Percentiles rank a stretch among this genome's conserved stretches.
Evolutionary conservation across 73 alveolate species (phyloP).

Genomic region (Blepharisma japonicum): DNA sequence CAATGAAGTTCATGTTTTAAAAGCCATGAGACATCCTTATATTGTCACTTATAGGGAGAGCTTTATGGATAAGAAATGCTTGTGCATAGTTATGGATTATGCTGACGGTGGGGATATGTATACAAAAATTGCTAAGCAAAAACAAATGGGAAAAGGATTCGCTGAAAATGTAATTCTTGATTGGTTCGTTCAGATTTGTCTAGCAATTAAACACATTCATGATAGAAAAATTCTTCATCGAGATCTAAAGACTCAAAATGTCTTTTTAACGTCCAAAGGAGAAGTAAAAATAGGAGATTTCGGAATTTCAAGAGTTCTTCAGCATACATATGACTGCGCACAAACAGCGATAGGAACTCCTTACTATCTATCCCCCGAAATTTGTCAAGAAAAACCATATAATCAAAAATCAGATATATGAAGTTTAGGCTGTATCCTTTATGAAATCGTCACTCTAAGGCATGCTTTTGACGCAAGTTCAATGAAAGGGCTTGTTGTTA

Average conservation of each 20-base stretch:
- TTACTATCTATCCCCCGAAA: slow-evolving; percentile 97
- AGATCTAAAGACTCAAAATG: slow-evolving; percentile 95
- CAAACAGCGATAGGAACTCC: slow-evolving; percentile 99
- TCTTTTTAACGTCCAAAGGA: slow-evolving; percentile 87
- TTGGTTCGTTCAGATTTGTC: slow-evolving; percentile 96
- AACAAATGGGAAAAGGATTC: slow-evolving; percentile 66
- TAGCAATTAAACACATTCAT: slow-evolving; percentile 96
- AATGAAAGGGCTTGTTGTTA: slow-evolving; percentile 84
- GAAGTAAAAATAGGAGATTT: slow-evolving; percentile 95
- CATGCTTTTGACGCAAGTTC: slow-evolving; percentile 99
- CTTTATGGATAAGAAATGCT: slow-evolving; percentile 81
- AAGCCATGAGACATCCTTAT: slow-evolving; percentile 90
- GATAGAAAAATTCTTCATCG: slow-evolving; percentile 94
- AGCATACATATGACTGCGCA: slow-evolving; percentile 96
- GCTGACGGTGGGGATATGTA: slow-evolving; percentile 98
- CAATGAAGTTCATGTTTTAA: slow-evolving; percentile 86
- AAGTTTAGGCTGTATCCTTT: slow-evolving; percentile 95
- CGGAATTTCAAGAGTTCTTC: slow-evolving; percentile 90
- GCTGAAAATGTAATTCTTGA: slow-evolving; percentile 89
- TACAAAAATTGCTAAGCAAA: slow-evolving; percentile 85
- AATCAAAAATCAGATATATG: slow-evolving; percentile 98
- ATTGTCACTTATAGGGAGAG: slow-evolving; percentile 90
- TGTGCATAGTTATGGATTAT: slow-evolving; percentile 97
- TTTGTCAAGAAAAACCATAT: slow-evolving; percentile 96
- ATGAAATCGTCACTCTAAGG: slow-evolving; percentile 95